phyloP scores from a whole-genome alignment of 148 eudicot genomes.

The Heliosperma pusillum region DNA sequence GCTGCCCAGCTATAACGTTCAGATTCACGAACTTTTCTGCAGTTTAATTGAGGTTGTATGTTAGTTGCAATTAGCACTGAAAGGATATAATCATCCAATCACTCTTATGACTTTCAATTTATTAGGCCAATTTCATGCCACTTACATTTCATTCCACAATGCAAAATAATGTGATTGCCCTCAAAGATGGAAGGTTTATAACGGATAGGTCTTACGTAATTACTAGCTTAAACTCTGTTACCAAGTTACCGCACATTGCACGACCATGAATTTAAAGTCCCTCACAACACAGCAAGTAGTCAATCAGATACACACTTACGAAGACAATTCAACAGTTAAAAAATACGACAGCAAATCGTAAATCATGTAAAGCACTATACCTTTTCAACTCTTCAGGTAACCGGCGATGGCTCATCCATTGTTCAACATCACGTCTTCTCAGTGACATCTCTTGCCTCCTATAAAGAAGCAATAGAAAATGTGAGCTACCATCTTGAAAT shows the following conservation, averaged over 20 bases:
- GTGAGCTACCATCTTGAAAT: slow-evolving; percentile 2
- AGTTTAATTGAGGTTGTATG: neutral
- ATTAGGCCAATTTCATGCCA: neutral
- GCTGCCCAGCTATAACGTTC: slow-evolving; percentile 79
- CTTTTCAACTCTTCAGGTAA: slow-evolving; percentile 64
- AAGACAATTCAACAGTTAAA: neutral
- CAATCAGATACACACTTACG: neutral
- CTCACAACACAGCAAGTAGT: neutral
- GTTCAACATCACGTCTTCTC: slow-evolving; percentile 81
- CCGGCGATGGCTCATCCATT: slow-evolving; percentile 91
- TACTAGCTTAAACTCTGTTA: neutral
- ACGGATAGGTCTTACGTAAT: neutral
- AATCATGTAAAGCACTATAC: slow-evolving; percentile 26
- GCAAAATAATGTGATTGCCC: neutral
- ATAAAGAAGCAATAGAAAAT: slow-evolving; percentile 12
- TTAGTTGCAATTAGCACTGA: neutral
- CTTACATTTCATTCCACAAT: neutral
- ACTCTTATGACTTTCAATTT: neutral
- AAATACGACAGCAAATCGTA: neutral
- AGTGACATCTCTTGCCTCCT: slow-evolving; percentile 75
- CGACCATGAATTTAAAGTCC: neutral
- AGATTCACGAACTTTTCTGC: slow-evolving; percentile 70
- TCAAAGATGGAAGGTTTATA: neutral
- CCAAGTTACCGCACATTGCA: neutral
- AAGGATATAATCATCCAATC: neutral